Conservation (phyloP, 495 filamentous ascomycete species). For the Friedmanniomyces endolithicus region DNA sequence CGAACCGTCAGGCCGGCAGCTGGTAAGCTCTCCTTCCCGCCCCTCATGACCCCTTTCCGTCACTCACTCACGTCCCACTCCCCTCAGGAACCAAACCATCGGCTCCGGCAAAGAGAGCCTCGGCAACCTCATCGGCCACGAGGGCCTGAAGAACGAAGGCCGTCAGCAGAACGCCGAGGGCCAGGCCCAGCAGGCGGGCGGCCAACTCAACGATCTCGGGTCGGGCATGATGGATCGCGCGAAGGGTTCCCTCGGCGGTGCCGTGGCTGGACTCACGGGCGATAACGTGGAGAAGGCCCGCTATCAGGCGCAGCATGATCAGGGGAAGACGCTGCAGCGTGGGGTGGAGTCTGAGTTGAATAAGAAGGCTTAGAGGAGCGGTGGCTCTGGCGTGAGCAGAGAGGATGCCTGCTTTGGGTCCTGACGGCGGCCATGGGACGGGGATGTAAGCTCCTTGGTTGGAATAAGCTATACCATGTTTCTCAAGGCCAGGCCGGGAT, state of each 20-base stretch:
- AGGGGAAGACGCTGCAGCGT: constrained; percentile 74
- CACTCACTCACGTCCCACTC: no score
- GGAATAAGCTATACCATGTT: not conserved
- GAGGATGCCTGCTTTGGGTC: not conserved
- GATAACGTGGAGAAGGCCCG: constrained; percentile 50
- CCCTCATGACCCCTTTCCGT: constrained; percentile 17
- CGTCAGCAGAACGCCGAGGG: constrained; percentile 68
- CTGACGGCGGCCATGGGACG: not conserved
- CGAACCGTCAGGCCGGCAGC: constrained; percentile 54
- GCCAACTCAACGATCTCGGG: constrained; percentile 67
- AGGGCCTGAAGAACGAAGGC: constrained; percentile 60
- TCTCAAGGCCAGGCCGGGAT: not conserved
- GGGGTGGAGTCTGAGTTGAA: constrained; percentile 73
- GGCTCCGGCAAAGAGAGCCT: constrained; percentile 75
- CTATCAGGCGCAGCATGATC: constrained; percentile 58
- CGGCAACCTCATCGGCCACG: constrained; percentile 61
- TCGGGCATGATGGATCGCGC: constrained; percentile 60
- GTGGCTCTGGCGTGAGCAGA: not conserved
- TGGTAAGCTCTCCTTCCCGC: constrained; percentile 21
- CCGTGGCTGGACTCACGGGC: constrained; percentile 58
- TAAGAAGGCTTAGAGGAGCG: constrained; percentile 39
- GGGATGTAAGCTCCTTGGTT: not conserved
- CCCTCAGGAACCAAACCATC: constrained; percentile 57
- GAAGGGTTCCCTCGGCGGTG: constrained; percentile 55
- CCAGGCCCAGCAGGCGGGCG: constrained; percentile 69